Evolutionary conservation across 129 eudicot genomes (phyloP), one percentile per base, ranked within the genome.

Genomic region (Chrysanthemum lavandulifolium): DNA sequence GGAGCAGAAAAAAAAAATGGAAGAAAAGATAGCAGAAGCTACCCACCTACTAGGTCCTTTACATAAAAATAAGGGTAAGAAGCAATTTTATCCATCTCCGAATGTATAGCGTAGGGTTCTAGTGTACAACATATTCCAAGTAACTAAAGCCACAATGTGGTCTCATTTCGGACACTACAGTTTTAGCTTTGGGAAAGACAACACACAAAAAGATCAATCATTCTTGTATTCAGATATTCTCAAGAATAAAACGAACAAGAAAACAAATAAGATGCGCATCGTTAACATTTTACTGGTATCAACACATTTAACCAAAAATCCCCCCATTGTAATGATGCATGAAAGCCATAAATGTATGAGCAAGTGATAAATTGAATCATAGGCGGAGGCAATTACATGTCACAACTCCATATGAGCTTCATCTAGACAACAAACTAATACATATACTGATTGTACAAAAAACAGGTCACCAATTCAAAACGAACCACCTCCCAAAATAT

Each of bases 361-460:
- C 10, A 73, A 62, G 14, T 50, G 49, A 72, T 80, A 48, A 62
- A 69, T 63, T 75, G 67, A 80, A 75, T 80, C 73, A 69, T 48
- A 53, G 79, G 71, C 72, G 55, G 49, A 51, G 68, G 54, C 61
- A 70, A 60, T 65, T 56, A 55, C 75, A 51, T 56, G 61, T 76
- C 68, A 49, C 76, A 76, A 64, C 85, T 82, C 76, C 82, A 73
- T 73, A 62, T 67, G 54, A 64, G 31, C 56, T 58, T 50, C 62
- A 74, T 74, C 78, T 47, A 59, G 61, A 21, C 45, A 54, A 19
- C 73, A 75, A 66, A 55, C 52, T 72, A 75, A 33, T 33, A 78
- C 72, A 75, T 68, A 79, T 21, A 56, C 29, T 68, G 52, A 76
- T 79, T 75, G 55, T 78, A 81, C 83, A n/a, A 84, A 58, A 71